Base-by-base conservation (phyloP, 164 flowering plant species). In the Houttuynia cordata region DNA sequence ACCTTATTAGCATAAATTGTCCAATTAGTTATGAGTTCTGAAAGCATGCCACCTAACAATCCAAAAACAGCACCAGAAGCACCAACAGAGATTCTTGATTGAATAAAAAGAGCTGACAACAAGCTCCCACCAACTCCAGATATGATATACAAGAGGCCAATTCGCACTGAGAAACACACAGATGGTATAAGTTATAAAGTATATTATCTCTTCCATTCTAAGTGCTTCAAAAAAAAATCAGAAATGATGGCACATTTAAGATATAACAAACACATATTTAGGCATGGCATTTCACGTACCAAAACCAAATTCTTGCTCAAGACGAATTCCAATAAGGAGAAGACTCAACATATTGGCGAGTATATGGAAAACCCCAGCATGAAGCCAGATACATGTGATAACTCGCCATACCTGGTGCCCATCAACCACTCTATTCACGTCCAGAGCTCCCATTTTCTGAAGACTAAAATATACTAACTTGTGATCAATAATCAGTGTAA, bases 11-110 rank as follows among this genome's bases (percentile, higher is more conserved):
- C 83, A 70, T 91, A 88, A 51, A 85, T 91, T 58, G 97, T 84
- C 97, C 96, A 91, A 70, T 91, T 91, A 59, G 85, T 80, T 62
- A 91, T 61, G 51, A 91, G 86, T 69, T 91, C 97, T 7, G 97
- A 88, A 17, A 91, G 87, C 97, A 88, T 91, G 66, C 76, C 78
- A 34, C 97, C 97, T 18, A 88, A 75, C 54, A 88, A 70, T 59
- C 97, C 97, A 74, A 91, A 91, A 41, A 88, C 79, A 20, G 97
- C 97, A 66, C 97, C 97, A 51, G 96, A 91, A 53, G 97, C 97
- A 67, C 97, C 97, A 64, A 91, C 96, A 21, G 97, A 88, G 60
- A 88, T 86, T 42, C 68, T 80, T 3, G 72, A 56, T 69, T 81
- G 79, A 56, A 86, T 78, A 60, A 91, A 91, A 57, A 91, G 80